A percentile compares a stretch with the other conserved stretches of the same genome.
phyloP scores from a whole-genome alignment of 2,329 filamentous ascomycete species.

The Eurotiales sp. region DNA sequence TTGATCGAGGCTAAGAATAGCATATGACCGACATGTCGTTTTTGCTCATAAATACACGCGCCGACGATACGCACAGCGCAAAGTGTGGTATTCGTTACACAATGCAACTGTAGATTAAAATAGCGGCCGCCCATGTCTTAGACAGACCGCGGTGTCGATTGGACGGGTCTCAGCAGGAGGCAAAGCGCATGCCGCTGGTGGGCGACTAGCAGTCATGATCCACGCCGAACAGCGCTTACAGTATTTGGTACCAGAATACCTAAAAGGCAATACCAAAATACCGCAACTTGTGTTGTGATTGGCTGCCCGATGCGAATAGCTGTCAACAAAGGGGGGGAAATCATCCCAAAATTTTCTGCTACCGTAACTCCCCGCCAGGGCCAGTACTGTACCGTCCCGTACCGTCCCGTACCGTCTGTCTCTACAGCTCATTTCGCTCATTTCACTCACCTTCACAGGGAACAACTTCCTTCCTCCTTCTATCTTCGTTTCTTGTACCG shows the following conservation, averaged over 20 bases:
- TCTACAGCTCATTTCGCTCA: background rate
- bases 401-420: slow-evolving; percentile 1
- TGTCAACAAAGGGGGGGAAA: background rate
- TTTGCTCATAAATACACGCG: no score
- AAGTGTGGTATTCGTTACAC: no score
- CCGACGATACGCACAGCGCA: no score
- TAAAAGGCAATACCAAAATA: no score
- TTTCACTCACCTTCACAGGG: background rate
- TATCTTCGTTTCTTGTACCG: background rate
- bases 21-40: no score
- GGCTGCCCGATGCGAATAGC: background rate
- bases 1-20: no score
- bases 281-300: no score
- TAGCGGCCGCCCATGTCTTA: background rate
- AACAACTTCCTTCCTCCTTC: slow-evolving; percentile 3
- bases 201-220: background rate
- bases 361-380: no score
- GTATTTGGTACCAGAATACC: no score
- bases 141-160: background rate
- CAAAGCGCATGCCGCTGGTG: background rate
- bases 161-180: slow-evolving; percentile 7
- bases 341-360: no score
- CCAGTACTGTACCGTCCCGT: no score
- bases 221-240: no score
- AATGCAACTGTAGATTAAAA: background rate